Conservation (phyloP, 352 stramenopile genomes). For the Globisporangium splendens region DNA sequence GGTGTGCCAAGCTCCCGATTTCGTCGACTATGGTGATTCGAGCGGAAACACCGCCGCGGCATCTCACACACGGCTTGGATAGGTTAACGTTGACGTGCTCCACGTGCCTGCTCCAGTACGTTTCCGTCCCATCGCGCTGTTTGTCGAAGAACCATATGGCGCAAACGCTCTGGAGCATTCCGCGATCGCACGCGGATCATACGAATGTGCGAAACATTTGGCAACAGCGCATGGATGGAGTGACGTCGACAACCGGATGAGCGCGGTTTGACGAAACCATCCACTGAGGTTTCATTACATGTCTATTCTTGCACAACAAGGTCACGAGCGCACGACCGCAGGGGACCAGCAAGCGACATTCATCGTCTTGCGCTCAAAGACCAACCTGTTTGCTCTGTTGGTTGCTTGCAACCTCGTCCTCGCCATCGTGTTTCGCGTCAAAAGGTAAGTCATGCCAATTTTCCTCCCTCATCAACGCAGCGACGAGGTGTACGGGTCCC, state of each 20-base stretch:
- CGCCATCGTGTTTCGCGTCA: not conserved
- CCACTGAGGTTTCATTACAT: no score
- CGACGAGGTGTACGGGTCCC: not conserved
- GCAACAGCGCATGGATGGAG: constrained; percentile 5
- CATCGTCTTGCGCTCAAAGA: no score
- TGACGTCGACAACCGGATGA: not conserved
- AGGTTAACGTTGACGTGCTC: constrained; percentile 29
- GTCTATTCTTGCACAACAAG: no score
- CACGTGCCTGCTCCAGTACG: constrained; percentile 30
- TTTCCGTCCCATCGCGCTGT: constrained; percentile 47
- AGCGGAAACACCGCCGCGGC: constrained; percentile 65
- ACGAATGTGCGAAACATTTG: constrained; percentile 22
- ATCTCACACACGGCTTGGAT: constrained; percentile 53
- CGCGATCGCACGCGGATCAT: constrained; percentile 28
- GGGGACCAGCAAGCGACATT: no score
- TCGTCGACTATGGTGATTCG: constrained; percentile 65
- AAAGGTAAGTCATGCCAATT: not conserved
- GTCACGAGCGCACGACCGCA: no score
- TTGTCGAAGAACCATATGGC: constrained; percentile 48
- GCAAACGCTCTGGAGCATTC: constrained; percentile 40
- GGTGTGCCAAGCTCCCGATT: constrained; percentile 50
- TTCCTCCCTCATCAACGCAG: not conserved
- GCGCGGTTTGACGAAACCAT: no score
- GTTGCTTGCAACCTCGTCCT: no score
- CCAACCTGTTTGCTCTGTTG: no score